Conservation (phyloP, 192 early-diverging fungal genomes). For the Linnemannia exigua region DNA sequence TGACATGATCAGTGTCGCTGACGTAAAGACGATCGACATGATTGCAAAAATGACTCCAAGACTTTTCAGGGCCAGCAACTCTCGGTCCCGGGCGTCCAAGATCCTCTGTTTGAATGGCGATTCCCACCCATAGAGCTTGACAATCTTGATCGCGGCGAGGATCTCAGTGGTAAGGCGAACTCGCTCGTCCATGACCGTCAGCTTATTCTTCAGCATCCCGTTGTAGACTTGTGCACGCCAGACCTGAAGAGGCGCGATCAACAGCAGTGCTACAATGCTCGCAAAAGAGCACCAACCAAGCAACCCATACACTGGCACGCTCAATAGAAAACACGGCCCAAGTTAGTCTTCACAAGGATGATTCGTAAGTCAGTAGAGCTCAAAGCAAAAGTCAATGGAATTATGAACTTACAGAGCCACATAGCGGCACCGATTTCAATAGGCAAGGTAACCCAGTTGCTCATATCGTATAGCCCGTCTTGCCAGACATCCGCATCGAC, state of each 20-base stretch:
- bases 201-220: constrained; percentile 19
- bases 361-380: background rate
- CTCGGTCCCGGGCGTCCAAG: constrained; percentile 23
- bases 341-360: too few relatives aligned
- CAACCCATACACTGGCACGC: constrained; percentile 26
- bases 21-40: constrained; percentile 50
- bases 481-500: constrained; percentile 45
- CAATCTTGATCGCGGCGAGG: constrained; percentile 26
- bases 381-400: background rate
- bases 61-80: constrained; percentile 15
- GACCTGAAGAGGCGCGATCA: constrained; percentile 30
- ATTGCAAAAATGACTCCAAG: constrained; percentile 27
- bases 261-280: constrained; percentile 15
- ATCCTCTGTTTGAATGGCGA: constrained; percentile 29
- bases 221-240: constrained; percentile 31
- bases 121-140: constrained; percentile 49
- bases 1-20: constrained; percentile 38
- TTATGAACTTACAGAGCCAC: constrained; percentile 28
- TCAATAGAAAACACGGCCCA: background rate
- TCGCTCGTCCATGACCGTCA: constrained; percentile 37
- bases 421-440: constrained; percentile 36
- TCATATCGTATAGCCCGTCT: constrained; percentile 12
- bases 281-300: constrained; percentile 46
- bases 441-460: constrained; percentile 43
- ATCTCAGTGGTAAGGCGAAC: constrained; percentile 36